Evolutionary conservation across 1,284 basidiomycete species (phyloP).

Genomic region (Sporisorium reilianum): DNA sequence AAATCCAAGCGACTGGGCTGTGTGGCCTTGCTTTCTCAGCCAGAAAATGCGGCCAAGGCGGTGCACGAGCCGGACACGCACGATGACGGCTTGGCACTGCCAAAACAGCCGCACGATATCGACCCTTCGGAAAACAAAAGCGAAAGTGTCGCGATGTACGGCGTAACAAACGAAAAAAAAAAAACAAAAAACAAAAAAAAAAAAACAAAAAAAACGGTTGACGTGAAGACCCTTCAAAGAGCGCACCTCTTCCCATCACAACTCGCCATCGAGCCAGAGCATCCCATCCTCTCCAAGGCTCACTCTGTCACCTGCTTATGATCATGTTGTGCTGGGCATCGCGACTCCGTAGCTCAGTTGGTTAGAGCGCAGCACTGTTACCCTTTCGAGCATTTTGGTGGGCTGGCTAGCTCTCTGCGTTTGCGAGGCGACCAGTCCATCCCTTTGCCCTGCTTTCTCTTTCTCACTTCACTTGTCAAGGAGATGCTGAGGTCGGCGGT

Average conservation of each 20-base stretch:
- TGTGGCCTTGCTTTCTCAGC: background rate
- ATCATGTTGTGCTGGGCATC: background rate
- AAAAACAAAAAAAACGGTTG: no score
- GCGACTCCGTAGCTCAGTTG: constrained; percentile 30
- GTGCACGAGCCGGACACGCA: constrained; percentile 20
- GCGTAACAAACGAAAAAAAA: background rate
- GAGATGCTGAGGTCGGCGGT: constrained; percentile 52
- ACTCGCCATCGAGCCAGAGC: no score
- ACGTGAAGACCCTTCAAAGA: background rate
- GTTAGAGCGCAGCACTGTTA: constrained; percentile 37
- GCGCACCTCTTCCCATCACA: background rate
- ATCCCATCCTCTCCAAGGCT: no score
- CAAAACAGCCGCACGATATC: constrained; percentile 1
- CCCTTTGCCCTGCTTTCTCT: no score
- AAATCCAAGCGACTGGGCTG: background rate
- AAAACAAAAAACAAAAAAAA: no score
- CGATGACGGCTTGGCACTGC: constrained; percentile 21
- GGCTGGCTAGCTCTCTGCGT: background rate
- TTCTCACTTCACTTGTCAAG: no score
- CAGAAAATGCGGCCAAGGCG: constrained; percentile 2
- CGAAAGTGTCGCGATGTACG: background rate
- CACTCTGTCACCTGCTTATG: background rate
- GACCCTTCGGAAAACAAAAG: background rate
- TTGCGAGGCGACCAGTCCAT: no score
- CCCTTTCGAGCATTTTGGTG: background rate